phyloP scores from a whole-genome alignment of 306 rosid genomes.

The Quercus rubra region DNA sequence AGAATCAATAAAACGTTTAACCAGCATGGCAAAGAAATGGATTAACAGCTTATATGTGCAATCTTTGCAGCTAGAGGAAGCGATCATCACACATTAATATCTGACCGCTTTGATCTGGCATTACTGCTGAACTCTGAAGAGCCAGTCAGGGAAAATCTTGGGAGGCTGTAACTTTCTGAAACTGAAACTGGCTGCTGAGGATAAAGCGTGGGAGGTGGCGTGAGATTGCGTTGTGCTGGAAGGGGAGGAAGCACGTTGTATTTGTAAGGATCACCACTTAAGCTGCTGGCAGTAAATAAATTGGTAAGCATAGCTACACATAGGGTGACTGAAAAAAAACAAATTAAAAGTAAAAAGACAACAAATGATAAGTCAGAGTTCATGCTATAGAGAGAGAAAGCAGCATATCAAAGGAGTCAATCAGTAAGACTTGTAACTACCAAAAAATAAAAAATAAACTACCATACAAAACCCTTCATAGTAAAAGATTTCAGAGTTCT shows the following conservation, averaged over 20 bases:
- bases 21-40: constrained; percentile 1
- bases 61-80: neutral
- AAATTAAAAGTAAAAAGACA: neutral
- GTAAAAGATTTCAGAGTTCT: neutral
- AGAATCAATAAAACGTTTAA: constrained; percentile 20
- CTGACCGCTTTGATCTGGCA: constrained; percentile 77
- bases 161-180: constrained; percentile 64
- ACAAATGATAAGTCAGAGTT: neutral
- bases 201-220: constrained; percentile 94
- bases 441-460: neutral
- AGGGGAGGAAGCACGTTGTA: constrained; percentile 82
- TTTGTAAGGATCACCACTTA: constrained; percentile 58
- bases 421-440: neutral
- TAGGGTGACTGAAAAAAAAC: constrained; percentile 2
- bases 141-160: constrained; percentile 65
- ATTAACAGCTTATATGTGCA: neutral
- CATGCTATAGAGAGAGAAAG: neutral
- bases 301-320: constrained; percentile 2
- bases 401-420: neutral
- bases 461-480: neutral
- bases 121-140: constrained; percentile 53
- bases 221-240: constrained; percentile 93
- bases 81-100: constrained; percentile 59
- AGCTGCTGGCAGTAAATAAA: constrained; percentile 37
- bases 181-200: constrained; percentile 95